Evolutionary conservation across 208 protist species (phyloP).

Genomic region (Acanthamoeba triangularis): DNA sequence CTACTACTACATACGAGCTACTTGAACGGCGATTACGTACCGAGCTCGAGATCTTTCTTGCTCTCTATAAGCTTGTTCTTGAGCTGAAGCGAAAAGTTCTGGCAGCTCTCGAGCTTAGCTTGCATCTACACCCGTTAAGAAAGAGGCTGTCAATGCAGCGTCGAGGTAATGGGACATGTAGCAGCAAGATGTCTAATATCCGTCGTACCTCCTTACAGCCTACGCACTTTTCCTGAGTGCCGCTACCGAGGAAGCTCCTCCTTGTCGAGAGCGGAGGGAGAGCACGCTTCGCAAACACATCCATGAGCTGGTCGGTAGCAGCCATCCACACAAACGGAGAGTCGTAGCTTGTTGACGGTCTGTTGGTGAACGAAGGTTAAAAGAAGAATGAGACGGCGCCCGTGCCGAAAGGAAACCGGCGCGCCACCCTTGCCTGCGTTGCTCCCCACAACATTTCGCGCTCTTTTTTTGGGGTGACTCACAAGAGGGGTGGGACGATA

Average conservation of each 20-base stretch:
- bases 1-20: no score
- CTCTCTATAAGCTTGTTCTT: background rate
- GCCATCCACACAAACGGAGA: background rate
- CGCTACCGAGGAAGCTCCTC: background rate
- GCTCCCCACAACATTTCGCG: no score
- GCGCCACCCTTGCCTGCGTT: no score
- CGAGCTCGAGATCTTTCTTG: constrained; percentile 2
- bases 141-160: background rate
- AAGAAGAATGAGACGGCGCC: no score
- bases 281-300: background rate
- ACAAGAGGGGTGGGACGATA: no score
- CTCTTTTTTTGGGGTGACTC: no score
- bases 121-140: background rate
- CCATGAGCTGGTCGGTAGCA: background rate
- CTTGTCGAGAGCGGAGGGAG: background rate
- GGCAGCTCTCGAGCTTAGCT: background rate
- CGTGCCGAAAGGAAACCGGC: no score
- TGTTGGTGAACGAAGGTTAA: no score
- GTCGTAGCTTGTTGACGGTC: no score
- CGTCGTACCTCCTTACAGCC: background rate
- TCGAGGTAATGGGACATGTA: background rate
- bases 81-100: background rate
- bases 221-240: background rate
- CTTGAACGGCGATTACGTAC: background rate
- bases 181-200: background rate